These are phyloP conservation scores for Gaultheria prostrata DNA, from an alignment of 148 eudicot species.

Conservation along the genomic window DNA sequence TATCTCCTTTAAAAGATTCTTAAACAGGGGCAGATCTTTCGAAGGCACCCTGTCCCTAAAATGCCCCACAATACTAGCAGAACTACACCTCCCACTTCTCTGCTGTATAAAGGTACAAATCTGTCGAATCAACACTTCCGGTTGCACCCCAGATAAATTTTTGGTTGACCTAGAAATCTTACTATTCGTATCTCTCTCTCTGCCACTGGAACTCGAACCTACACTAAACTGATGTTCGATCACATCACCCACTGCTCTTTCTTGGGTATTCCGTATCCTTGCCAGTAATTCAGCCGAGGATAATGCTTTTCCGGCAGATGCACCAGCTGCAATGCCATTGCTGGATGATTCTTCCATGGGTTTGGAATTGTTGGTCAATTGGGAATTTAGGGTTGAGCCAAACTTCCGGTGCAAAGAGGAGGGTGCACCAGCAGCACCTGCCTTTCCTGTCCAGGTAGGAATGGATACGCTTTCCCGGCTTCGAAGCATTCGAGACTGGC, in stretches of 20 bases:
- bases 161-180: slow-evolving; percentile 37
- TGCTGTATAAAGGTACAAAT: slow-evolving; percentile 82
- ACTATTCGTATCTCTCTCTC: slow-evolving; percentile 24
- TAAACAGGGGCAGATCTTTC: slow-evolving; percentile 78
- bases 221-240: slow-evolving; percentile 69
- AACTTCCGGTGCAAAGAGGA: slow-evolving; percentile 64
- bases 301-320: slow-evolving; percentile 73
- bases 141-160: slow-evolving; percentile 52
- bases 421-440: slow-evolving; percentile 97
- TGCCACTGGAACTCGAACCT: slow-evolving; percentile 36
- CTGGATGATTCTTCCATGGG: slow-evolving; percentile 28
- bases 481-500: slow-evolving; percentile 77
- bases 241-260: slow-evolving; percentile 68
- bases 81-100: slow-evolving; percentile 63
- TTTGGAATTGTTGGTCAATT: slow-evolving; percentile 38
- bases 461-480: slow-evolving; percentile 69
- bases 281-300: slow-evolving; percentile 84
- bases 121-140: slow-evolving; percentile 77
- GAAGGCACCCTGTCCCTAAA: slow-evolving; percentile 79
- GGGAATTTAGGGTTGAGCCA: slow-evolving; percentile 76
- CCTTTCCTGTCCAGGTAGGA: slow-evolving; percentile 93
- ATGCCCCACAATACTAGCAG: slow-evolving; percentile 70
- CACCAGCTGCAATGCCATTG: slow-evolving; percentile 59
- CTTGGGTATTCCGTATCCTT: slow-evolving; percentile 66
- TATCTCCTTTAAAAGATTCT: slow-evolving; percentile 90